These are phyloP conservation scores for Tagetes patula DNA, from an alignment of 129 eudicot genomes.

Conservation along the genomic window DNA sequence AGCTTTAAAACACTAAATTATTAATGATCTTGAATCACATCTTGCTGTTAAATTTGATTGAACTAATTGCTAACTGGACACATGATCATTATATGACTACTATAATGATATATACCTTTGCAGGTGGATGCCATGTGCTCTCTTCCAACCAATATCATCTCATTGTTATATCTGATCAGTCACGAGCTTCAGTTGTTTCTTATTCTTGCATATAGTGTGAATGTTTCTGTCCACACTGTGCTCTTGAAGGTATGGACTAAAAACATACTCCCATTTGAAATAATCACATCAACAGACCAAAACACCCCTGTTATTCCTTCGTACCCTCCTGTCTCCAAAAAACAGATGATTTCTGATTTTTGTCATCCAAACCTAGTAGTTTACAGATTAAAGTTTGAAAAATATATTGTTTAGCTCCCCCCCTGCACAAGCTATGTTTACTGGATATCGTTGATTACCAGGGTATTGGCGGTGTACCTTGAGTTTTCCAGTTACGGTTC, in stretches of 20 bases:
- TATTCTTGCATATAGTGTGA: slow-evolving; percentile 34
- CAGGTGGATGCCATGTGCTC: slow-evolving; percentile 42
- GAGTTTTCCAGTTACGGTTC: too few species aligned
- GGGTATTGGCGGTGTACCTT: too few species aligned
- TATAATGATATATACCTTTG: slow-evolving; percentile 14
- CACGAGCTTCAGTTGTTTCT: slow-evolving; percentile 46
- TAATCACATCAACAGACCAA: slow-evolving; percentile 10
- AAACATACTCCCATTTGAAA: slow-evolving; percentile 11
- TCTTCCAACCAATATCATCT: slow-evolving; percentile 27
- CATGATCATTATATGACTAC: neutral
- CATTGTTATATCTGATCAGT: slow-evolving; percentile 35
- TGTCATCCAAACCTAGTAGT: slow-evolving; percentile 9
- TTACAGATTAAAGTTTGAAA: neutral
- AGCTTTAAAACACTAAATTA: neutral
- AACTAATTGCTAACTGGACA: slow-evolving; percentile 2
- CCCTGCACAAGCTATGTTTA: too few species aligned
- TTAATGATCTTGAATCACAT: slow-evolving; percentile 12
- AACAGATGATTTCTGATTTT: neutral
- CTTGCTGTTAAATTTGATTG: slow-evolving; percentile 12
- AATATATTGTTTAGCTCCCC: too few species aligned
- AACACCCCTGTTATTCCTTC: slow-evolving; percentile 14
- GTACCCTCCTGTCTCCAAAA: neutral
- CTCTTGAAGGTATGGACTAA: slow-evolving; percentile 42
- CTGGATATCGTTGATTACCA: too few species aligned
- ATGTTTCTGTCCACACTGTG: slow-evolving; percentile 25